Conservation (phyloP, 257 asterid genomes). For the Solanum stenotomum region DNA sequence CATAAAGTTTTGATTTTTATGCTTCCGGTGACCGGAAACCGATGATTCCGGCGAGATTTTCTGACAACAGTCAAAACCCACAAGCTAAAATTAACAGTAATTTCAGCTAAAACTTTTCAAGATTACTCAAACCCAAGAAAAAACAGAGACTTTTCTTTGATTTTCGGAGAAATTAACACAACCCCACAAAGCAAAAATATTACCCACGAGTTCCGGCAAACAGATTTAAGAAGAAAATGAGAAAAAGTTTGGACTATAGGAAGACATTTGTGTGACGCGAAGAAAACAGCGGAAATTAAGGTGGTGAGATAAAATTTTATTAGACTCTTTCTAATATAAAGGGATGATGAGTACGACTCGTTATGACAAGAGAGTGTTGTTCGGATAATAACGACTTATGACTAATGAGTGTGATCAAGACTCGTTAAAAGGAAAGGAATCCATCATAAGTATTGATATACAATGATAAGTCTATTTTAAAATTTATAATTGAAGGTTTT, state of each 20-base stretch:
- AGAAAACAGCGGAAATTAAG: not conserved
- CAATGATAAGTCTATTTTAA: not conserved
- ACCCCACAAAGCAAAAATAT: not conserved
- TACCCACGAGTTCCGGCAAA: not conserved
- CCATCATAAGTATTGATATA: not conserved
- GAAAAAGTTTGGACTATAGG: not conserved
- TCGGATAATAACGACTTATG: too few species aligned
- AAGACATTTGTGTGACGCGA: conserved; percentile 3
- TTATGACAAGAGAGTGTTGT: not conserved
- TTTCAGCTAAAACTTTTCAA: not conserved
- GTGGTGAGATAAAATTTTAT: not conserved
- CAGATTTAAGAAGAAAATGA: not conserved
- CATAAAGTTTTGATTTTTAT: not conserved
- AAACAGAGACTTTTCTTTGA: conserved; percentile 8
- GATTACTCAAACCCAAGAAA: conserved; percentile 4
- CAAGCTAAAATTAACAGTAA: not conserved
- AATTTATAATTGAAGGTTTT: too few species aligned
- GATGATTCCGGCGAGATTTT: conserved; percentile 21
- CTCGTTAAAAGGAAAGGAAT: too few species aligned
- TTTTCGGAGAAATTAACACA: conserved; percentile 3
- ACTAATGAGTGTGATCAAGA: too few species aligned
- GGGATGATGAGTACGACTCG: not conserved
- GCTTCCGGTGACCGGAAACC: conserved; percentile 26
- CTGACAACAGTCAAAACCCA: not conserved
- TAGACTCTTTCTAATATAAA: not conserved